Conservation (phyloP, 345 rosid species). For the Hypericum perforatum region DNA sequence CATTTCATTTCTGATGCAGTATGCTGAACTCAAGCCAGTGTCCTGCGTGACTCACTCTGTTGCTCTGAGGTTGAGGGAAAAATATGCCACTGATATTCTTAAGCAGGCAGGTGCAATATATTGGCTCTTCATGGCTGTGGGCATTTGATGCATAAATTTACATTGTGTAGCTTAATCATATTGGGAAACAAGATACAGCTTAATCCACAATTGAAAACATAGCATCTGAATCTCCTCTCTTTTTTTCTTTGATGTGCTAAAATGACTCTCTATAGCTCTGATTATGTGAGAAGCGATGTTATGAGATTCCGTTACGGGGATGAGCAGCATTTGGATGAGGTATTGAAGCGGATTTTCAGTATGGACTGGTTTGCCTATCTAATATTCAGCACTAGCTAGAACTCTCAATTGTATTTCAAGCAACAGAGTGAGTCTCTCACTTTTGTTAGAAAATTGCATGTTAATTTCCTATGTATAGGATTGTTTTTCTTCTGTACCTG, state of each 20-base stretch:
- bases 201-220: neutral
- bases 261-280: conserved; percentile 19
- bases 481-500: neutral
- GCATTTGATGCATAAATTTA: neutral
- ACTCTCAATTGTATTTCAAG: neutral
- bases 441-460: neutral
- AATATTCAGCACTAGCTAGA: no score
- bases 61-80: conserved; percentile 63
- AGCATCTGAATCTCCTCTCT: no score
- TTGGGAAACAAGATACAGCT: neutral
- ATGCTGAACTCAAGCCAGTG: conserved; percentile 95
- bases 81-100: conserved; percentile 70
- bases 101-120: conserved; percentile 47
- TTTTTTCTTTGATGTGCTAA: neutral
- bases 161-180: neutral
- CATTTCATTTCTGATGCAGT: conserved; percentile 36
- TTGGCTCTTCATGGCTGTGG: neutral
- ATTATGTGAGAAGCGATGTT: conserved; percentile 78
- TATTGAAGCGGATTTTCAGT: conserved; percentile 82
- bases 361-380: conserved; percentile 53
- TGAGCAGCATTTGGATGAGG: conserved; percentile 95
- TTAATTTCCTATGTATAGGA: no score
- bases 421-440: neutral
- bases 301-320: conserved; percentile 87
- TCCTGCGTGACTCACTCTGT: conserved; percentile 75